These are phyloP conservation scores for Poa annua DNA, from an alignment of 176 grass and related monocot genomes.

Conservation along the genomic window DNA sequence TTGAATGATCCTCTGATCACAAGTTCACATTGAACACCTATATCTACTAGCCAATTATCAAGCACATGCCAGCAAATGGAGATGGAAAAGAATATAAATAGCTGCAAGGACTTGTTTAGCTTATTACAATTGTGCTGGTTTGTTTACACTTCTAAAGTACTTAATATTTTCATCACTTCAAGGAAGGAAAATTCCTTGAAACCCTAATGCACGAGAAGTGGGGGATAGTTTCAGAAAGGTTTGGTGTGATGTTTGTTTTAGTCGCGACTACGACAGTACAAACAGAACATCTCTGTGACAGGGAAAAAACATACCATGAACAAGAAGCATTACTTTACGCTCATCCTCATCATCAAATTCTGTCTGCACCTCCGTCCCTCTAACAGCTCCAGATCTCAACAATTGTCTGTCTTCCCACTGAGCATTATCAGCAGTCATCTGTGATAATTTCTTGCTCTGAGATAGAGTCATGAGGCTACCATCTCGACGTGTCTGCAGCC, in stretches of 20 bases:
- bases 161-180: constrained; percentile 17
- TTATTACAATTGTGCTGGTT: neutral
- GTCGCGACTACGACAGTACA: constrained; percentile 1
- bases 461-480: constrained; percentile 91
- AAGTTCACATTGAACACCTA: constrained; percentile 16
- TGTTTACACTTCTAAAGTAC: constrained; percentile 22
- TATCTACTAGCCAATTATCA: constrained; percentile 5
- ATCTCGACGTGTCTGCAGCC: constrained; percentile 81
- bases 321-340: constrained; percentile 98
- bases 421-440: constrained; percentile 96
- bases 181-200: constrained; percentile 35
- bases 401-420: constrained; percentile 99
- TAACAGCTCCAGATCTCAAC: constrained; percentile 94
- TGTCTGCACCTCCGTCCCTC: constrained; percentile 95
- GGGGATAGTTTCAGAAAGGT: neutral
- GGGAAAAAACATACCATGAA: constrained; percentile 72
- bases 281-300: constrained; percentile 7
- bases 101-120: constrained; percentile 10
- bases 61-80: neutral
- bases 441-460: constrained; percentile 97
- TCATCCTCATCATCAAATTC: constrained; percentile 99
- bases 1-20: constrained; percentile 8
- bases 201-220: constrained; percentile 31
- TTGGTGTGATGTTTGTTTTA: constrained; percentile 16
- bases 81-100: constrained; percentile 28